Percentiles rank a stretch among this genome's conserved stretches.
These are phyloP conservation scores for Oleoguttula mirabilis DNA, from an alignment of 495 filamentous ascomycete species.

Conservation along the genomic window DNA sequence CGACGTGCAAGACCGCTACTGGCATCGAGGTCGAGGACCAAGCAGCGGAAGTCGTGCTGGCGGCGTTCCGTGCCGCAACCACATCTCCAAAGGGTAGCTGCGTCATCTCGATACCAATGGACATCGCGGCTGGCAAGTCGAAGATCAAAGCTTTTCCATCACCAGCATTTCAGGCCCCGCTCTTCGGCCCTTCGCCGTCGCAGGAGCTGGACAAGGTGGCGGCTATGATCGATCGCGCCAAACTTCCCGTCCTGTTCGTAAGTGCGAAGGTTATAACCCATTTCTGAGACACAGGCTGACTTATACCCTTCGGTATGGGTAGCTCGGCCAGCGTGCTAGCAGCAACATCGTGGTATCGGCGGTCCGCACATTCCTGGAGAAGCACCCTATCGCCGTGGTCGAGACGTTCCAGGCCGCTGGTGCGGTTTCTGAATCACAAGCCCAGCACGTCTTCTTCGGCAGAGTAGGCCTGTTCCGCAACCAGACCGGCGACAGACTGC, in stretches of 20 bases:
- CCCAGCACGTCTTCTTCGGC: slow-evolving; percentile 29
- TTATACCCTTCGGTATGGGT: too few relatives aligned
- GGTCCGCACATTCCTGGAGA: slow-evolving; percentile 26
- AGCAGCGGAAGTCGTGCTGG: slow-evolving; percentile 30
- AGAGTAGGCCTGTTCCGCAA: slow-evolving; percentile 34
- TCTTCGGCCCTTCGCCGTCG: slow-evolving; percentile 22
- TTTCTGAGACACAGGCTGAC: too few relatives aligned
- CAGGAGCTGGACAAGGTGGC: slow-evolving; percentile 17
- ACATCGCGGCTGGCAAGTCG: slow-evolving; percentile 26
- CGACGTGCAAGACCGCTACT: slow-evolving; percentile 26
- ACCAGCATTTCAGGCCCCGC: slow-evolving; percentile 24
- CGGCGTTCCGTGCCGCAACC: slow-evolving; percentile 27
- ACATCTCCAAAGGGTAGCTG: slow-evolving; percentile 26
- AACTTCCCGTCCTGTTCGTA: slow-evolving; percentile 30
- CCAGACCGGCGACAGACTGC: slow-evolving; percentile 30
- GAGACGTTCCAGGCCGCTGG: slow-evolving; percentile 35
- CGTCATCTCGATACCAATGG: slow-evolving; percentile 30
- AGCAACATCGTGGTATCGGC: slow-evolving; percentile 23
- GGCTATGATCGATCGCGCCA: slow-evolving; percentile 23
- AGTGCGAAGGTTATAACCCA: too few relatives aligned
- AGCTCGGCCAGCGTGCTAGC: slow-evolving; percentile 28
- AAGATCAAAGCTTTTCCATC: slow-evolving; percentile 25
- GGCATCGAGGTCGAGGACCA: slow-evolving; percentile 29
- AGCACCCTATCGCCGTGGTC: slow-evolving; percentile 29
- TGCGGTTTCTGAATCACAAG: slow-evolving; percentile 27